Percentiles rank a stretch among this genome's conserved stretches.
Conservation (phyloP, 2,329 filamentous ascomycete genomes). For the Penicillium sp. region DNA sequence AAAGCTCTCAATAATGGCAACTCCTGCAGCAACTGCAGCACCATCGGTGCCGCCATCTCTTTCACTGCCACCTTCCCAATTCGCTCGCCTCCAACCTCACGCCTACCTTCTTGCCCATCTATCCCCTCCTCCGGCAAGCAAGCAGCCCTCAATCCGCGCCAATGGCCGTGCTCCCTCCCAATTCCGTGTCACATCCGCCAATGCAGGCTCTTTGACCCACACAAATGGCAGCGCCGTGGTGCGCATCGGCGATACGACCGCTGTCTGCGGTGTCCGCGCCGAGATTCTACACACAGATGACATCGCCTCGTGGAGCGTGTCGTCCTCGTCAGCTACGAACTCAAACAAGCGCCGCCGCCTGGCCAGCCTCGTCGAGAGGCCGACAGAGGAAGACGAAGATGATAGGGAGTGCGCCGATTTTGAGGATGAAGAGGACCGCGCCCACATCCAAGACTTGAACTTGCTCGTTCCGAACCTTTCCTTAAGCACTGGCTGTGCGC, state of each 20-base stretch:
- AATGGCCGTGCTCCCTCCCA: slow-evolving; percentile 72
- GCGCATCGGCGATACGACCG: slow-evolving; percentile 80
- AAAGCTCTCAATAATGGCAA: slow-evolving; percentile 21
- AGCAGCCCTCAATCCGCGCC: slow-evolving; percentile 62
- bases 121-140: slow-evolving; percentile 51
- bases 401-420: slow-evolving; percentile 41
- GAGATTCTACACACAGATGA: slow-evolving; percentile 74
- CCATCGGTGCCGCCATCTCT: slow-evolving; percentile 39
- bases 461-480: slow-evolving; percentile 92
- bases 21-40: slow-evolving; percentile 18
- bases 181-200: slow-evolving; percentile 68
- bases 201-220: slow-evolving; percentile 79
- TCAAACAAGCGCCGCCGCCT: slow-evolving; percentile 32
- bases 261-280: slow-evolving; percentile 86
- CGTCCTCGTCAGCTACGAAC: slow-evolving; percentile 30
- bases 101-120: slow-evolving; percentile 89
- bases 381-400: slow-evolving; percentile 13
- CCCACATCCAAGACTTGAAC: slow-evolving; percentile 50
- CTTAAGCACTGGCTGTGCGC: slow-evolving; percentile 82
- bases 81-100: slow-evolving; percentile 83
- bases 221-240: slow-evolving; percentile 87
- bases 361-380: slow-evolving; percentile 17
- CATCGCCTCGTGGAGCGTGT: slow-evolving; percentile 56
- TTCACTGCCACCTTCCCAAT: slow-evolving; percentile 62
- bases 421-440: slow-evolving; percentile 41